phyloP scores from a whole-genome alignment of 164 flowering plant genomes.

The Nymphaea colorata region DNA sequence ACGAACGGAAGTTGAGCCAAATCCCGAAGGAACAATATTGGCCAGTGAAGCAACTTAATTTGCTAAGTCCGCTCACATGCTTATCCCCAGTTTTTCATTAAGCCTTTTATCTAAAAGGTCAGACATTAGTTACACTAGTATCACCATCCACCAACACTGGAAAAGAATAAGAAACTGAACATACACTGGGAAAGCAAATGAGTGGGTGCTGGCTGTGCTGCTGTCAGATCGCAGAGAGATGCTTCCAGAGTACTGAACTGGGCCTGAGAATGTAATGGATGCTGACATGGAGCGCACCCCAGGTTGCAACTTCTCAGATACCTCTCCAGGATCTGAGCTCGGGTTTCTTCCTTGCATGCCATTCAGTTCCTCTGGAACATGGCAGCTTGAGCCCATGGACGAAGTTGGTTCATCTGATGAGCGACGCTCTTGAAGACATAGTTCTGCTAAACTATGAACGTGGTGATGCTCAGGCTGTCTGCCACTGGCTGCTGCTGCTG shows the following conservation, averaged over 20 bases:
- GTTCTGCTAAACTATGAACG: background rate
- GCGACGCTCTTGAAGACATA: background rate
- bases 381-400: background rate
- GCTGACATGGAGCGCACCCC: conserved; percentile 28
- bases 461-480: background rate
- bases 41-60: background rate
- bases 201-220: conserved; percentile 51
- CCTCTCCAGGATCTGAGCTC: background rate
- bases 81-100: background rate
- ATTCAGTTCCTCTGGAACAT: background rate
- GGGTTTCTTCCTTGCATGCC: background rate
- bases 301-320: conserved; percentile 7
- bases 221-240: conserved; percentile 32
- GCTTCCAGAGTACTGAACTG: conserved; percentile 48
- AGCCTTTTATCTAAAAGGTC: background rate
- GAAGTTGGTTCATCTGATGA: background rate
- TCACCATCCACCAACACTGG: background rate
- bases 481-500: conserved; percentile 8
- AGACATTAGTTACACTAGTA: background rate
- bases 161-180: conserved; percentile 4
- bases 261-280: conserved; percentile 40
- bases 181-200: conserved; percentile 57
- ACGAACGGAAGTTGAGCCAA: too few relatives aligned
- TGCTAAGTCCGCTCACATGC: background rate
- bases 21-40: background rate